phyloP scores from a whole-genome alignment of 139 green algal species.

The Coccomyxa sp. region DNA sequence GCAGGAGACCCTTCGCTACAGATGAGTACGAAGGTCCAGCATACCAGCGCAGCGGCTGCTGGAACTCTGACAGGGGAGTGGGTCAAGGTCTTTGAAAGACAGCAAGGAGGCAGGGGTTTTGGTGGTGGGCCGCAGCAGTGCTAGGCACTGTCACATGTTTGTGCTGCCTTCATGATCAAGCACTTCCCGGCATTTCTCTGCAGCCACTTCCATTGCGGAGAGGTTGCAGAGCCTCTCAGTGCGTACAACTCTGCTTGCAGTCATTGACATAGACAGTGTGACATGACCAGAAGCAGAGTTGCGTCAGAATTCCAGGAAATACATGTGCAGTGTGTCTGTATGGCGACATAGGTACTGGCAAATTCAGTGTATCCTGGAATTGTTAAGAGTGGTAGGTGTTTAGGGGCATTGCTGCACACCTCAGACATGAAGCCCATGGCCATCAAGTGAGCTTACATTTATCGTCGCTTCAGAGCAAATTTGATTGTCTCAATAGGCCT shows the following conservation, averaged over 20 bases:
- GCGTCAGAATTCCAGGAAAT: no score
- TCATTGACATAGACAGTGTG: no score
- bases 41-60: neutral
- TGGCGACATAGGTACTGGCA: no score
- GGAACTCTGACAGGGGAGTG: neutral
- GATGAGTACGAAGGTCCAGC: neutral
- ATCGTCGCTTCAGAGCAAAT: neutral
- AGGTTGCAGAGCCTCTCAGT: neutral
- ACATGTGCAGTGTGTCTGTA: no score
- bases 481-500: constrained; percentile 75
- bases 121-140: neutral
- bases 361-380: no score
- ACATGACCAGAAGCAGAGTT: no score
- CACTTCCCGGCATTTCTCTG: no score
- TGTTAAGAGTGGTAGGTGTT: no score
- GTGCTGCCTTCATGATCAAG: no score
- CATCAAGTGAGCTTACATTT: neutral
- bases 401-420: no score
- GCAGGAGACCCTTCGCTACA: neutral
- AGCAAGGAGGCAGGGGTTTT: neutral
- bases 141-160: neutral
- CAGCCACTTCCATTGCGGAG: no score
- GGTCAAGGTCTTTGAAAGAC: neutral
- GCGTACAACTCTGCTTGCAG: neutral
- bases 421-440: neutral